Base-by-base conservation (phyloP, 441 rosid genomes). In the Geranium incanum region DNA sequence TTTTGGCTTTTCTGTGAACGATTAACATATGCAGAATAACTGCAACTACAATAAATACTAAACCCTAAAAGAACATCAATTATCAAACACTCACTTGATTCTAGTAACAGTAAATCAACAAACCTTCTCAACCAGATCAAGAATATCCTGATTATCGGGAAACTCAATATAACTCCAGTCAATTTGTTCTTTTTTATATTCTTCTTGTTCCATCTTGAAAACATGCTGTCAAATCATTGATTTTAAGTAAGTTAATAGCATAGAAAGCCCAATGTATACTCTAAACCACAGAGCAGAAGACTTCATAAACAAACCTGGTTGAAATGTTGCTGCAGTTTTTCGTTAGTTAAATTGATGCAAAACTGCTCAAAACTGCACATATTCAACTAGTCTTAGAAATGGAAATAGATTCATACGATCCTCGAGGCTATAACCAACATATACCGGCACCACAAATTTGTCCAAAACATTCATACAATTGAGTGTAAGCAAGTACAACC, bases 141-240 rank as follows among this genome's bases (percentile, higher is more conserved):
- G 90, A 76, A 89, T 78, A 79, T 89, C 95, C 77, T 85, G 85
- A 79, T 89, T 89, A 76, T 89, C 95, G 75, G 85, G 65, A 66
- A 89, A 89, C 65, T 89, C 95, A 76, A 89, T 86, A 74, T 89
- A 89, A 72, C 92, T 89, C 95, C 95, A 89, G 81, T 87, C 87
- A 75, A 89, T 89, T 80, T 85, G 81, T 82, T 89, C 95, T 76
- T 79, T 85, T 7, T 86, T 87, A 77, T 89, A 89, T 76, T 89
- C 95, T 76, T 87, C 95, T 80, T 89, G 95, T 80, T 89, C 95
- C 95, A 89, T 87, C 78, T 89, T 89, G 79, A 89, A 89, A 52
- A 89, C 92, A 82, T 89, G 95, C 95, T 89, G 84, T 65, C 33
- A 68, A 43, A 66, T 64, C 66, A 63, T 67, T 39, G 48, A 68